A percentile compares a stretch with the other conserved stretches of the same genome.
Conservation (phyloP, 495 filamentous ascomycete species). For the Penicillium canescens region DNA sequence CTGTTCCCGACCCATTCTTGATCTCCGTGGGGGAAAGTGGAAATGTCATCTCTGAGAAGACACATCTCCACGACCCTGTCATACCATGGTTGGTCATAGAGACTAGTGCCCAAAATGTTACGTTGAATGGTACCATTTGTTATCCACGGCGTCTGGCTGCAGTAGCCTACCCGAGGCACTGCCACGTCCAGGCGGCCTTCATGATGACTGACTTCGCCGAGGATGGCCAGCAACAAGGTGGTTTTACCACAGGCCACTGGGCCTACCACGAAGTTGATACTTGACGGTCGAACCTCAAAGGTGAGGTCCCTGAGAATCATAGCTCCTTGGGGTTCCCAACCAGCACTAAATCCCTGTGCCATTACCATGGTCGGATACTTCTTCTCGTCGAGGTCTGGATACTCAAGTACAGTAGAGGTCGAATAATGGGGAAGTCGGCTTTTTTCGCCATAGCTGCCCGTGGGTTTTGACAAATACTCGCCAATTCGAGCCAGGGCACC, state of each 20-base stretch:
- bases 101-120: conserved; percentile 31
- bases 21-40: conserved; percentile 31
- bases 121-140: conserved; percentile 39
- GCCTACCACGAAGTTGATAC: conserved; percentile 11
- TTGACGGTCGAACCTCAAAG: background rate
- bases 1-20: conserved; percentile 30
- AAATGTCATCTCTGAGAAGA: conserved; percentile 34
- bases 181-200: conserved; percentile 12
- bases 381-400: background rate
- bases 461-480: background rate
- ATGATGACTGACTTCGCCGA: conserved; percentile 43
- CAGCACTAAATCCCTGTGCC: background rate
- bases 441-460: conserved; percentile 1
- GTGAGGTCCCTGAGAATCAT: background rate
- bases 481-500: background rate
- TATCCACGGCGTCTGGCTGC: conserved; percentile 41
- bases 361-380: background rate
- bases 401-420: background rate
- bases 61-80: conserved; percentile 36
- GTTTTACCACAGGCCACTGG: conserved; percentile 52
- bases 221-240: conserved; percentile 47
- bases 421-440: too few relatives aligned
- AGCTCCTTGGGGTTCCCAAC: background rate
- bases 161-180: conserved; percentile 32
- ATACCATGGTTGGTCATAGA: conserved; percentile 38